A percentile compares a stretch with the other conserved stretches of the same genome.
Evolutionary conservation across 2,329 filamentous ascomycete genomes (phyloP).

Genomic region (Pseudofabraea citricarpa): DNA sequence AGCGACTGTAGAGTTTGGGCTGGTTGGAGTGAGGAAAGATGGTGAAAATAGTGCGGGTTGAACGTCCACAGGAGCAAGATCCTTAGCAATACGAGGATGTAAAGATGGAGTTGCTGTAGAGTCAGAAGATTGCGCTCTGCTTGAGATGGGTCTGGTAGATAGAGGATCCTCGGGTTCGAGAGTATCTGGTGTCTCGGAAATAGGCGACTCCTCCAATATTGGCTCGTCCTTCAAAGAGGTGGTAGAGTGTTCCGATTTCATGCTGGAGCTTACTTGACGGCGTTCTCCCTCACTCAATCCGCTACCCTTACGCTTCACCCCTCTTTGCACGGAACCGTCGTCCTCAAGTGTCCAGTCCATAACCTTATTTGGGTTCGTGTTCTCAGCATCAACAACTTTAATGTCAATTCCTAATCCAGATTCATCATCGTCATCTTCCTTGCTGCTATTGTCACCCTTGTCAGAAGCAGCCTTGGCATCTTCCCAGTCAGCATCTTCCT

Average conservation of each 20-base stretch:
- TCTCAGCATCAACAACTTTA: constrained; percentile 39
- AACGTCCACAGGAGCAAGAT: constrained; percentile 47
- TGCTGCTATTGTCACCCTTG: constrained; percentile 28
- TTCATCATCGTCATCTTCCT: constrained; percentile 31
- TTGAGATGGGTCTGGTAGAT: constrained; percentile 27
- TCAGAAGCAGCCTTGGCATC: constrained; percentile 27
- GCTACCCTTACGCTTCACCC: constrained; percentile 40
- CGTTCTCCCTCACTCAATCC: constrained; percentile 38
- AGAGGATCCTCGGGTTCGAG: constrained; percentile 33
- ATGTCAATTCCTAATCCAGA: constrained; percentile 36
- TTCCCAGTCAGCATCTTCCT: constrained; percentile 52
- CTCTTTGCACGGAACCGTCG: constrained; percentile 15
- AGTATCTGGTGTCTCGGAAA: constrained; percentile 29
- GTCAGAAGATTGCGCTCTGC: constrained; percentile 29
- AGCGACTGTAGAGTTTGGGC: constrained; percentile 60
- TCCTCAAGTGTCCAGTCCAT: constrained; percentile 37
- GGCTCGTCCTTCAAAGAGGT: constrained; percentile 48
- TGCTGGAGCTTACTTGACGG: constrained; percentile 30
- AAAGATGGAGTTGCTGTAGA: constrained; percentile 26
- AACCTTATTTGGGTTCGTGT: constrained; percentile 29
- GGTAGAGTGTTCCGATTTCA: constrained; percentile 44
- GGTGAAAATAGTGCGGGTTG: constrained; percentile 31
- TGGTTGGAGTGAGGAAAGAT: constrained; percentile 46
- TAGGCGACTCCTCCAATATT: constrained; percentile 42
- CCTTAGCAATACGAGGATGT: constrained; percentile 27